Evolutionary conservation across 352 stramenopile species (phyloP).

Genomic region (Globisporangium spiculum): DNA sequence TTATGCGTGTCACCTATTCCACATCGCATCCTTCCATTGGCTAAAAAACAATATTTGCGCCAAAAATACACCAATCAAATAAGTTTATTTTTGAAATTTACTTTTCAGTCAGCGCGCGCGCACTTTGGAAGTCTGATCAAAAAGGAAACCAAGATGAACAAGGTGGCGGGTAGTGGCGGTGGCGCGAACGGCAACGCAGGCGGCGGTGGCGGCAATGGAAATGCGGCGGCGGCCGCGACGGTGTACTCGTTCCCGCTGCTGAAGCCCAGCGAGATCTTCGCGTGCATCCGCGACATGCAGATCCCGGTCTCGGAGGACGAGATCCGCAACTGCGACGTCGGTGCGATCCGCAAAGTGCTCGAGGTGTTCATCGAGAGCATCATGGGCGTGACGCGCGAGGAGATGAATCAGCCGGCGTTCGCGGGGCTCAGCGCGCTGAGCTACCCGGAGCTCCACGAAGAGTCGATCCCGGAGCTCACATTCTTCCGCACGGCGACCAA

Average conservation of each 20-base stretch:
- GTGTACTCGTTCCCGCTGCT: constrained; percentile 92
- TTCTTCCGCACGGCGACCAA: constrained; percentile 91
- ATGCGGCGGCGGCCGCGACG: neutral
- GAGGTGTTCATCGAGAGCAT: constrained; percentile 88
- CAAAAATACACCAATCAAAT: neutral
- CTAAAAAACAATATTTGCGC: neutral
- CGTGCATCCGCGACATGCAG: constrained; percentile 89
- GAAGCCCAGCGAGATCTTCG: constrained; percentile 92
- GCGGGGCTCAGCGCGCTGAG: constrained; percentile 70
- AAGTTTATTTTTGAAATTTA: constrained; percentile 8
- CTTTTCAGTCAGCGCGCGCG: neutral
- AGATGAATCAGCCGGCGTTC: constrained; percentile 91
- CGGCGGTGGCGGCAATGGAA: neutral
- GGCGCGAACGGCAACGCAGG: neutral
- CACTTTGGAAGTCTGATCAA: neutral
- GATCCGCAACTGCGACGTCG: constrained; percentile 67
- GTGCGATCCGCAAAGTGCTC: constrained; percentile 85
- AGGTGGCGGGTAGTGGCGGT: neutral
- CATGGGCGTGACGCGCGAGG: constrained; percentile 88
- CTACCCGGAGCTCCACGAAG: constrained; percentile 92
- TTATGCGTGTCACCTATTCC: neutral
- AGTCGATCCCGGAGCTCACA: constrained; percentile 90
- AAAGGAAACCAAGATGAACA: constrained; percentile 16
- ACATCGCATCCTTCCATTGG: neutral
- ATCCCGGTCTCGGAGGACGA: constrained; percentile 90